Evolutionary conservation across 1,284 basidiomycete species (phyloP).

Genomic region (Phlebopus sp.): DNA sequence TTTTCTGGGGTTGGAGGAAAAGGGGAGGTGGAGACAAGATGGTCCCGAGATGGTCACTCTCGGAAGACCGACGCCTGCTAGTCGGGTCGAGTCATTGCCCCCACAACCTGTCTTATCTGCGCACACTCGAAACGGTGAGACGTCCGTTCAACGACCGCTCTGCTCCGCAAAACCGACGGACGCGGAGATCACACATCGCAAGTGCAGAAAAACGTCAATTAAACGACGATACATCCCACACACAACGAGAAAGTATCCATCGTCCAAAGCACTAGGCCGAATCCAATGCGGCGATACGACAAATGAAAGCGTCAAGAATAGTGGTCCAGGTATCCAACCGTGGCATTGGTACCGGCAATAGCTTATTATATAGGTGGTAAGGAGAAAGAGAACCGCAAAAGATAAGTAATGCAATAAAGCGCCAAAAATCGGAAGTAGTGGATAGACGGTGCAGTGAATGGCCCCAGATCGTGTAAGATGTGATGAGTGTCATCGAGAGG

Average conservation of each 20-base stretch:
- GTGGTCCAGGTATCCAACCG: too few species aligned
- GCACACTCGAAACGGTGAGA: too few species aligned
- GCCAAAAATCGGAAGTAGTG: background rate
- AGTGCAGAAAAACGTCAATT: background rate
- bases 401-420: too few species aligned
- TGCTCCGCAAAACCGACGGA: background rate
- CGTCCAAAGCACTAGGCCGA: conserved; percentile 17
- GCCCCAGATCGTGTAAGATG: too few species aligned
- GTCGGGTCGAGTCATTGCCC: background rate
- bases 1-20: too few species aligned
- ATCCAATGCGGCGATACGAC: conserved; percentile 19
- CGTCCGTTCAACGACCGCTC: conserved; percentile 1
- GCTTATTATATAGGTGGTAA: too few species aligned
- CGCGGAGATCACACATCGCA: background rate
- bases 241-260: background rate
- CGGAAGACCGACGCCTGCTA: background rate
- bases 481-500: background rate
- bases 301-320: conserved; percentile 17
- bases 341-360: too few species aligned
- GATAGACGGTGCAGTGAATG: background rate
- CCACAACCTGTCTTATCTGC: background rate
- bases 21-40: background rate
- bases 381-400: too few species aligned
- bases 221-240: conserved; percentile 8
- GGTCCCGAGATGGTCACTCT: background rate